Evolutionary conservation across 2,329 filamentous ascomycete genomes (phyloP), one percentile per base, ranked within the genome.

Genomic region (Coniochaeta sp.): DNA sequence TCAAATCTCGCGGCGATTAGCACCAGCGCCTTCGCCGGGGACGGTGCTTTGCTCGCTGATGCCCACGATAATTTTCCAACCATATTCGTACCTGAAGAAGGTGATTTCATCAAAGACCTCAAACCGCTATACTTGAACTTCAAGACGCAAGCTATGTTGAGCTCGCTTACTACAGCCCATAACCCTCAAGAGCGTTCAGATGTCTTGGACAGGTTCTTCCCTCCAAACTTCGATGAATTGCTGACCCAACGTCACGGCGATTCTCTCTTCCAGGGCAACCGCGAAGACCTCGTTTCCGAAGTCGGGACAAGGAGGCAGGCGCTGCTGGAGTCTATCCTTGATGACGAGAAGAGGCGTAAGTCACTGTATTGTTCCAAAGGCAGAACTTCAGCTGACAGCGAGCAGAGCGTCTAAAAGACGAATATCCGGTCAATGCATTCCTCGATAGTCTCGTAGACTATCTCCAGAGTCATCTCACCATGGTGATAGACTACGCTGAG

Each of bases 201-300:
- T 77, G 74, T 80, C 19, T 69, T 88, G 17, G 79, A 80, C 12
- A 80, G 85, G 59, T 77, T 84, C 3, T 78, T 90, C 38, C 77
- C 81, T 7, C 74, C 79, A 9, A 76, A 88, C 5, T 71, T 89
- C 2, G 79, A 88, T 28, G 76, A 77, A 12, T 73, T 74, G 52
- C 65, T 82, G 55, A 75, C 62, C 63, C 73, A 64, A 68, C 73
- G 68, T 36, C 70, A 67, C 58, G 66, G 66, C 1, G 72, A 84
- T 50, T 73, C 84, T 9, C 73, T 77, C 24, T 81, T 57, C n/a
- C 34, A 34, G 34, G 38, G 54, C n/a, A 38, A 38, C 54, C 28
- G 54, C 6, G 54, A 57, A 57, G 54, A 57, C 31, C 73, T 76
- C 9, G 77, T 83, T 8, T 72, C 70, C 58, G 71, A 71, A 11